Evolutionary conservation across 495 filamentous ascomycete genomes (phyloP), one percentile per base, ranked within the genome.

Genomic region (Podospora didyma): DNA sequence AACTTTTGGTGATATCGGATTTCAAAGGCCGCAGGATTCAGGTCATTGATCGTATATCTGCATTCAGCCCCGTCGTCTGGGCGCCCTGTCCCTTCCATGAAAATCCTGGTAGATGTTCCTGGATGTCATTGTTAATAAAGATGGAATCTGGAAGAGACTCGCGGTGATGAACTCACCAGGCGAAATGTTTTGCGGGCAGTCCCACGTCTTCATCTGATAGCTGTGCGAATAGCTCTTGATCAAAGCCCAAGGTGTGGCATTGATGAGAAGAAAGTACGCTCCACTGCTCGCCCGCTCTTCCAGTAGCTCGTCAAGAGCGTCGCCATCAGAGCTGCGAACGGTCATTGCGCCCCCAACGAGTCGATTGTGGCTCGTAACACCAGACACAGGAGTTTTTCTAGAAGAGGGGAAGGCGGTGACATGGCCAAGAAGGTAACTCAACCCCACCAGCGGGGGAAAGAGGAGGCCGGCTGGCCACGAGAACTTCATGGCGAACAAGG

Each of bases 191-290:
- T 42, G 21, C 0, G 51, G 51, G 16, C 46, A 53, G 0, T 53
- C 51, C 51, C 51, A 53, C 0, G 20, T 6, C 7, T 37, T 23
- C 51, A 53, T 53, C 51, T 53, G 51, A 37, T 53, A 53, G 0
- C 20, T 21, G 34, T 53, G 51, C 0, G 22, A 20, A 37, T 37
- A 31, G 2, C 14, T 23, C 12, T 31, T 44, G 21, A 16, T 20
- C 2, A 53, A 37, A 4, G 37, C 23, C 2, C 37, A 53, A 0
- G 51, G 51, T 3, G 51, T 45, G 21, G 51, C 51, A 37, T 53
- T 53, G 22, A 53, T 44, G n/a, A 53, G 21, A 1, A 53, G 3
- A 2, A 53, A 12, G 22, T 46, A 44, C 7, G 37, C 51, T 11
- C 42, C 21, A 16, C 42, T 17, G 17, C 17, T 5, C 7, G 17